These are phyloP conservation scores for Escovopsis sp. DNA, from an alignment of 2,329 filamentous ascomycete species.

Conservation along the genomic window DNA sequence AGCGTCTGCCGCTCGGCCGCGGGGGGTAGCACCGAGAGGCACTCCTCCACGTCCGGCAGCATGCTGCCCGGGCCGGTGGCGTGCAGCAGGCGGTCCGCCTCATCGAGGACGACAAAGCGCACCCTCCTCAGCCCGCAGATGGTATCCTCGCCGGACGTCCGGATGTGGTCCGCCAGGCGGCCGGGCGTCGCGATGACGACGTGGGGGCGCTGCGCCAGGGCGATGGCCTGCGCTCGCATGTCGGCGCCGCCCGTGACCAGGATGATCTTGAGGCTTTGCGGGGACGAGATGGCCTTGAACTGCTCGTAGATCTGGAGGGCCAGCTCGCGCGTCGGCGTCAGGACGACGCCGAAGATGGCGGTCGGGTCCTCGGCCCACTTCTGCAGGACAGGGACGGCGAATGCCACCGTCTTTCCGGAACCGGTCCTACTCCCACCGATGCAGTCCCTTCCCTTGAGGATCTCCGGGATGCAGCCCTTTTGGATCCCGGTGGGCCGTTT, in stretches of 20 bases:
- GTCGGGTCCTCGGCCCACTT: slow-evolving; percentile 85
- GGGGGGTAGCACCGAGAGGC: slow-evolving; percentile 66
- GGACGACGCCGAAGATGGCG: slow-evolving; percentile 75
- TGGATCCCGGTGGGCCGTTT: slow-evolving; percentile 85
- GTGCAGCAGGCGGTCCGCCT: slow-evolving; percentile 79
- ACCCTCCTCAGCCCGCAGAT: slow-evolving; percentile 66
- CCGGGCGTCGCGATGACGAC: slow-evolving; percentile 91
- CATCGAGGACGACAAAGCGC: slow-evolving; percentile 81
- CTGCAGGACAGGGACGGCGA: slow-evolving; percentile 86
- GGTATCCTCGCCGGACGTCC: slow-evolving; percentile 81
- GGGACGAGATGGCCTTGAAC: slow-evolving; percentile 80
- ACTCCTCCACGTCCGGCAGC: slow-evolving; percentile 88
- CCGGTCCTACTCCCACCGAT: slow-evolving; percentile 91
- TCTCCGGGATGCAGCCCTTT: slow-evolving; percentile 81
- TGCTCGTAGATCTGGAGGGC: slow-evolving; percentile 95
- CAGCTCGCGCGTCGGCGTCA: slow-evolving; percentile 84
- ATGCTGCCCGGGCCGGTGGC: slow-evolving; percentile 65
- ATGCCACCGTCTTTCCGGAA: slow-evolving; percentile 94
- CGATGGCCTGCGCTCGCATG: slow-evolving; percentile 81
- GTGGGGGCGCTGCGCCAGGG: slow-evolving; percentile 68
- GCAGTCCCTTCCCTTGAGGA: slow-evolving; percentile 79
- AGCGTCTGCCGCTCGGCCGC: slow-evolving; percentile 74
- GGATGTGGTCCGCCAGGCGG: slow-evolving; percentile 83
- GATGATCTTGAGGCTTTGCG: slow-evolving; percentile 72
- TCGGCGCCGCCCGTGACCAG: slow-evolving; percentile 89